Percentiles rank a stretch among this genome's conserved stretches.
Conservation (phyloP, 2,329 filamentous ascomycete species). For the Ceratocystis huliohia region DNA sequence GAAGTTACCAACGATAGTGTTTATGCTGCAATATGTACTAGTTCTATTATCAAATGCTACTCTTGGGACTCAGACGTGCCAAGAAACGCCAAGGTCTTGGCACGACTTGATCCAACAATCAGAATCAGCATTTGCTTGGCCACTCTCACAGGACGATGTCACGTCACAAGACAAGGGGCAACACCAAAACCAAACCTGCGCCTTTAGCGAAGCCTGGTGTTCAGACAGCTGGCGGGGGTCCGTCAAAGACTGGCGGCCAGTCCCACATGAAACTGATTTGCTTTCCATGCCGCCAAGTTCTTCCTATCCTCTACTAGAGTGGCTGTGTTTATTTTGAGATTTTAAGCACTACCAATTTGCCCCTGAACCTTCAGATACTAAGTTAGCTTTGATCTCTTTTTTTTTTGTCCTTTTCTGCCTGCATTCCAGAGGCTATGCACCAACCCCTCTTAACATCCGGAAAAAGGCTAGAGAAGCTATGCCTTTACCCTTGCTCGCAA, state of each 20-base stretch:
- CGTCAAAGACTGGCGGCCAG: neutral
- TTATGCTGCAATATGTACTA: no score
- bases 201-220: neutral
- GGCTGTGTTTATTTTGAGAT: neutral
- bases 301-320: neutral
- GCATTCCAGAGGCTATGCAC: neutral
- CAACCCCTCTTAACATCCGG: neutral
- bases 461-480: neutral
- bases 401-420: neutral
- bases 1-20: conserved; percentile 8
- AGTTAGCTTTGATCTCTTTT: neutral
- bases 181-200: neutral
- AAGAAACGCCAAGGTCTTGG: conserved; percentile 19
- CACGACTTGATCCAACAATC: conserved; percentile 15
- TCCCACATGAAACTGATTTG: neutral
- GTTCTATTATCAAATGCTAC: conserved; percentile 5
- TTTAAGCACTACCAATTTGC: neutral
- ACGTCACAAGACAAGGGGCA: conserved; percentile 7
- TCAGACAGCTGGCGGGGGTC: neutral
- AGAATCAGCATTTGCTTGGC: neutral
- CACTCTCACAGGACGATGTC: neutral
- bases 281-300: neutral
- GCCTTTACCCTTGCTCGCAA: neutral
- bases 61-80: neutral
- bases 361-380: neutral